Percentiles rank a stretch among this genome's conserved stretches.
Conservation (phyloP, 2,329 filamentous ascomycete genomes). For the Lachnellula suecica region DNA sequence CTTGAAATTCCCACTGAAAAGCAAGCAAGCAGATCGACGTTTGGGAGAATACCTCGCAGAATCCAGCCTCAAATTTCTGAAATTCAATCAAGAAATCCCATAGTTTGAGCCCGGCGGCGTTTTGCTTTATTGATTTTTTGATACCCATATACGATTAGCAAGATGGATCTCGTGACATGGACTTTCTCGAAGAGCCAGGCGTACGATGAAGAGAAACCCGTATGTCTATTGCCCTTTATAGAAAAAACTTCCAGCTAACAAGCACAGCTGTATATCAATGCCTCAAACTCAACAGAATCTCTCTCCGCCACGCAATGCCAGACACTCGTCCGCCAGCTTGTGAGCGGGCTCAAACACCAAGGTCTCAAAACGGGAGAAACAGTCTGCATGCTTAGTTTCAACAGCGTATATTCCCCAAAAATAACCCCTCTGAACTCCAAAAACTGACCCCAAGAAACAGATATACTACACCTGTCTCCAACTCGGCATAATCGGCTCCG, state of each 20-base stretch:
- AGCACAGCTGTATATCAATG: not conserved
- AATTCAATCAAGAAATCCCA: no score
- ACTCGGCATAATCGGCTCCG: constrained; percentile 20
- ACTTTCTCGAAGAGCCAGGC: constrained; percentile 1
- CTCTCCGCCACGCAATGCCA: constrained; percentile 7
- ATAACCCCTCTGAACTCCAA: not conserved
- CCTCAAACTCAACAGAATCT: not conserved
- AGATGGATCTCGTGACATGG: constrained; percentile 6
- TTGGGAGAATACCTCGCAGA: no score
- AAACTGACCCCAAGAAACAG: not conserved
- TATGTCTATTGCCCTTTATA: constrained; percentile 6
- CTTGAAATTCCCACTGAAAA: no score
- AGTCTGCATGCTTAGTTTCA: constrained; percentile 17
- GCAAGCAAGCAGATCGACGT: no score
- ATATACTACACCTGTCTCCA: constrained; percentile 19
- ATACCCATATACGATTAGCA: no score
- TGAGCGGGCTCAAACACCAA: constrained; percentile 11
- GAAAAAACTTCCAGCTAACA: not conserved
- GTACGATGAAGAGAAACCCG: constrained; percentile 1
- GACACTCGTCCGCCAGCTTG: constrained; percentile 9
- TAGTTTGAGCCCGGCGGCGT: no score
- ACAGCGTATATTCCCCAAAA: no score
- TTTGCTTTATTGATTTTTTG: no score
- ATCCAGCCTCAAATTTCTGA: no score
- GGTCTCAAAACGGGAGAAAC: constrained; percentile 17